Percentiles rank a stretch among this genome's conserved stretches.
Conservation (phyloP, 257 asterid species). For the Jaltomata sinuosa region DNA sequence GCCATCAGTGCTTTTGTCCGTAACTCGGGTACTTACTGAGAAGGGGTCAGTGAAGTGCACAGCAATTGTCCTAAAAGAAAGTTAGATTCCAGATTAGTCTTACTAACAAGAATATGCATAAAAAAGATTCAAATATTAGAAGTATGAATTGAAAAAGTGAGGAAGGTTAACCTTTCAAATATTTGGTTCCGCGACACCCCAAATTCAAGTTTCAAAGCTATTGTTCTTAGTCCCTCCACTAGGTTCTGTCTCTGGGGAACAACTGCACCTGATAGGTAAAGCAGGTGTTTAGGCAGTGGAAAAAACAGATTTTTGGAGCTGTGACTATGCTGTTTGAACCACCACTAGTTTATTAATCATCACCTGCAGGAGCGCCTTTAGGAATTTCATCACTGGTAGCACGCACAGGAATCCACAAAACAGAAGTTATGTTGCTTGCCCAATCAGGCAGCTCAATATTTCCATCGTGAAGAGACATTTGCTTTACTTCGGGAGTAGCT, state of each 20-base stretch:
- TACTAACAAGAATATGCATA: conserved; percentile 1
- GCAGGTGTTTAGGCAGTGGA: conserved; percentile 1
- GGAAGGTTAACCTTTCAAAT: conserved; percentile 63
- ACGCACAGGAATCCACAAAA: conserved; percentile 77
- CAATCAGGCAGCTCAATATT: conserved; percentile 74
- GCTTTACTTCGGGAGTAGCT: conserved; percentile 33
- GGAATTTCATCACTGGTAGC: conserved; percentile 72
- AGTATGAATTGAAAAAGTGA: background rate
- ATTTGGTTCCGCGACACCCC: conserved; percentile 89
- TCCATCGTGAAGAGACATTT: conserved; percentile 55
- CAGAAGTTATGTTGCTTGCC: conserved; percentile 76
- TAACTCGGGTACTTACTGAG: conserved; percentile 71
- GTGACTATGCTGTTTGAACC: background rate
- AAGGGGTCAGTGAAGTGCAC: conserved; percentile 97
- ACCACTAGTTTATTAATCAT: conserved; percentile 11
- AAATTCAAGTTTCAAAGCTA: conserved; percentile 92
- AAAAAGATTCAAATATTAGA: background rate
- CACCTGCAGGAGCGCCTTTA: conserved; percentile 87
- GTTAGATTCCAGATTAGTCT: conserved; percentile 16
- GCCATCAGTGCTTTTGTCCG: conserved; percentile 91
- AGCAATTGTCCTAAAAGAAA: conserved; percentile 70
- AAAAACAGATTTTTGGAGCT: background rate
- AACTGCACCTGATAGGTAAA: conserved; percentile 42
- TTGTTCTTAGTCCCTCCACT: conserved; percentile 92
- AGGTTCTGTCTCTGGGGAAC: conserved; percentile 66